A percentile compares a stretch with the other conserved stretches of the same genome.
These are phyloP conservation scores for Periconia sp. DNA, from an alignment of 2,329 filamentous ascomycete species.

Conservation along the genomic window DNA sequence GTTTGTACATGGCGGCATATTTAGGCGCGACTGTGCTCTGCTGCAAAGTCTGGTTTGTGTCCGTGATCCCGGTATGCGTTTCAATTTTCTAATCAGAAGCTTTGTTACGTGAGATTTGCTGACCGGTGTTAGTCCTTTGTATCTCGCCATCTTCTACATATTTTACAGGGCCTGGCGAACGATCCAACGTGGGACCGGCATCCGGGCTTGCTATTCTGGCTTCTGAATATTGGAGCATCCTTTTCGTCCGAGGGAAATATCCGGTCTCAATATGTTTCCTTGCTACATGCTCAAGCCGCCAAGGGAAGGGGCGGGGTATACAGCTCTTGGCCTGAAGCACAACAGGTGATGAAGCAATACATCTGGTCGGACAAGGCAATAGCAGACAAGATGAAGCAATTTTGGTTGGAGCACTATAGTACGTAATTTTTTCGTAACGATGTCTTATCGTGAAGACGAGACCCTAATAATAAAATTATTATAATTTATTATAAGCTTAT, in stretches of 20 bases:
- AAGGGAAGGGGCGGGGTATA: not conserved
- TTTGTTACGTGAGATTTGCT: not conserved
- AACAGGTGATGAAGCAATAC: not conserved
- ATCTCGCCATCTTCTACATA: constrained; percentile 1
- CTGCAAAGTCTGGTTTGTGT: constrained; percentile 1
- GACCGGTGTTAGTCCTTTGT: not conserved
- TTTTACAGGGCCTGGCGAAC: not conserved
- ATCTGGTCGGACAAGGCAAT: constrained; percentile 1
- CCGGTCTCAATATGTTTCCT: not conserved
- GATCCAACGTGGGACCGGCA: not conserved
- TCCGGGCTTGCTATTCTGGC: not conserved
- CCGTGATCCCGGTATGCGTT: constrained; percentile 1
- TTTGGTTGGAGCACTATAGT: not conserved
- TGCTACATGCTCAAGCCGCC: not conserved
- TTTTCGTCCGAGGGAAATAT: constrained; percentile 1
- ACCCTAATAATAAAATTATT: too few relatives aligned
- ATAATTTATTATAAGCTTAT: too few relatives aligned
- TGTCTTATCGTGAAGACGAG: too few relatives aligned
- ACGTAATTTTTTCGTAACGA: not conserved
- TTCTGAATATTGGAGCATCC: not conserved
- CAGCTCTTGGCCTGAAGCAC: not conserved
- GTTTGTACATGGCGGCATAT: constrained; percentile 1
- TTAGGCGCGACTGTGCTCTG: constrained; percentile 1
- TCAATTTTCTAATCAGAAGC: not conserved
- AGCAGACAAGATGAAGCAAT: not conserved